Conservation (phyloP, 305 asterid species). For the Fraxinus ornus region DNA sequence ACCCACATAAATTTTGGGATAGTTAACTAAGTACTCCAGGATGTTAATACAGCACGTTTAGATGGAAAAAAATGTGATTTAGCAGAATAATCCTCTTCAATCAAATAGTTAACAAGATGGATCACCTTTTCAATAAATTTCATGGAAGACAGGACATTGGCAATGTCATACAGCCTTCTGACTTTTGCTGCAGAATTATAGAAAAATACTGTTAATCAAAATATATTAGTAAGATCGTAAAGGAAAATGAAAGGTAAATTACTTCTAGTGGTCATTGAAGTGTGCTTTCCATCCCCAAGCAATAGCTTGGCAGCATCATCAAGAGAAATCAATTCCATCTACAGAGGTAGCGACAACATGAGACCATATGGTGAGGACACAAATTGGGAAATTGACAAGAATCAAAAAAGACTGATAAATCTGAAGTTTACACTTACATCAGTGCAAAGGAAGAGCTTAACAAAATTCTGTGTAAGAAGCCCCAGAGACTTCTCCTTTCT, state of each 20-base stretch:
- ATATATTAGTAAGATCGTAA: constrained; percentile 3
- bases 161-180: constrained; percentile 87
- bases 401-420: background rate
- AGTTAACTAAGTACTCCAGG: background rate
- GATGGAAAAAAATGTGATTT: background rate
- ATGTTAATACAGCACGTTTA: background rate
- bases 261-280: constrained; percentile 88
- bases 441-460: constrained; percentile 88
- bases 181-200: constrained; percentile 73
- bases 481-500: constrained; percentile 94
- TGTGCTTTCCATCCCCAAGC: constrained; percentile 81
- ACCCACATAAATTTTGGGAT: background rate
- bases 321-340: constrained; percentile 92
- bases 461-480: constrained; percentile 88
- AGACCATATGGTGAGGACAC: constrained; percentile 2
- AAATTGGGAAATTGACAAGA: background rate
- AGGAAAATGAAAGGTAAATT: constrained; percentile 18
- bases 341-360: background rate
- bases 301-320: constrained; percentile 94
- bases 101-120: background rate
- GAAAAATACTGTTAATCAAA: constrained; percentile 5
- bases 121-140: constrained; percentile 87
- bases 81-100: background rate
- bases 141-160: constrained; percentile 92
- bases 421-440: constrained; percentile 51